Evolutionary conservation across 306 rosid genomes (phyloP).

Genomic region (Pterocarpus santalinus): DNA sequence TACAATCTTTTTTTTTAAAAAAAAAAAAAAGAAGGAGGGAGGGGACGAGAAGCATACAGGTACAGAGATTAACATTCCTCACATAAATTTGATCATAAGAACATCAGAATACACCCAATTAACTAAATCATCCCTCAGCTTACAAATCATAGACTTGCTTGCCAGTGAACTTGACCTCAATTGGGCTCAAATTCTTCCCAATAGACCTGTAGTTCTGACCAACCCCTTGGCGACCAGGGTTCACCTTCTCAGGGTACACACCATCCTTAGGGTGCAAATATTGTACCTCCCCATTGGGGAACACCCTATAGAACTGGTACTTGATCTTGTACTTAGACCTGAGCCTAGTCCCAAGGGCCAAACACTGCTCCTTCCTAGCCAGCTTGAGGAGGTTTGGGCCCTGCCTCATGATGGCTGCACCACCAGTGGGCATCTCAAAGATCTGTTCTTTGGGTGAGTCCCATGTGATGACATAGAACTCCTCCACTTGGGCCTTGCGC

Average conservation of each 20-base stretch:
- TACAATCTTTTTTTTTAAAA: background rate
- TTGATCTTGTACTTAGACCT: slow-evolving; percentile 97
- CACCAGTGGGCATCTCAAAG: slow-evolving; percentile 99
- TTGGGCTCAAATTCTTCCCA: slow-evolving; percentile 89
- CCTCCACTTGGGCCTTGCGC: slow-evolving; percentile 94
- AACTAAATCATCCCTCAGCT: slow-evolving; percentile 27
- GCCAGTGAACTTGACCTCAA: slow-evolving; percentile 98
- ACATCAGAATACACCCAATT: slow-evolving; percentile 3
- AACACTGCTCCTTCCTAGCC: slow-evolving; percentile 96
- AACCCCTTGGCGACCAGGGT: slow-evolving; percentile 92
- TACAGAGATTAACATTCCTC: slow-evolving; percentile 33
- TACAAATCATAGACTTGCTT: slow-evolving; percentile 81
- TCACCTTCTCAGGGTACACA: slow-evolving; percentile 98
- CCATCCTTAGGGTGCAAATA: slow-evolving; percentile 98
- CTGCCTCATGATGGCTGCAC: slow-evolving; percentile 96
- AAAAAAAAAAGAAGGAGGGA: background rate
- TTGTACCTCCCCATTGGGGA: slow-evolving; percentile 96
- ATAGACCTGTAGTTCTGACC: slow-evolving; percentile 90
- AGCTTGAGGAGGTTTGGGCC: slow-evolving; percentile 89
- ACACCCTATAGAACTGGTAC: slow-evolving; percentile 97
- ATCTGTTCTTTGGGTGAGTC: slow-evolving; percentile 92
- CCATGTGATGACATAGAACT: slow-evolving; percentile 97
- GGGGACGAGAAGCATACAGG: background rate
- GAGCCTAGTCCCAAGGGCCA: slow-evolving; percentile 95
- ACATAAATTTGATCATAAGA: slow-evolving; percentile 39